phyloP scores from a whole-genome alignment of 2,329 filamentous ascomycete genomes.

The Elsinoe batatas region DNA sequence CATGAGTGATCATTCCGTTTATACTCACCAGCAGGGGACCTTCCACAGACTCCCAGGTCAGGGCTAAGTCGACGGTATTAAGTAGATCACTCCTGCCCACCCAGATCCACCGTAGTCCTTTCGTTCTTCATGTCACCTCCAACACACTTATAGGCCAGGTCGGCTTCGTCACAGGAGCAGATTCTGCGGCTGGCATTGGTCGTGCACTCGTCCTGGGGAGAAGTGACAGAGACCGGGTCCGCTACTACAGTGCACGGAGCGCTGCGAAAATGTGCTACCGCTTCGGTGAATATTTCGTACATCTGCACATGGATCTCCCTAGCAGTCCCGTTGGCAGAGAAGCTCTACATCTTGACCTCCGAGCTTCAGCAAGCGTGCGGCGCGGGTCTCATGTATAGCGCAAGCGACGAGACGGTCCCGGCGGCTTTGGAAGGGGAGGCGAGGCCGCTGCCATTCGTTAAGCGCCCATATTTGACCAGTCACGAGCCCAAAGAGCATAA shows the following conservation, averaged over 20 bases:
- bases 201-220: background rate
- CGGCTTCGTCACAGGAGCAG: background rate
- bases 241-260: background rate
- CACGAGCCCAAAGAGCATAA: background rate
- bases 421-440: background rate
- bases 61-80: no score
- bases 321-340: background rate
- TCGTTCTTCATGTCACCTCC: no score
- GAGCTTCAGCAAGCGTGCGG: background rate
- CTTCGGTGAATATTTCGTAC: no score
- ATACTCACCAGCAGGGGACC: no score
- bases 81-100: no score
- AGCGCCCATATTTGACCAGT: conserved; percentile 7
- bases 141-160: background rate
- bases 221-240: background rate
- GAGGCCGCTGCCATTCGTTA: conserved; percentile 7
- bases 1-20: no score
- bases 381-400: conserved; percentile 9
- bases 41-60: no score
- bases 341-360: background rate
- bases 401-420: background rate
- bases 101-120: no score
- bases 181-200: background rate
- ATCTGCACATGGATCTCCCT: no score
- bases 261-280: no score